These are phyloP conservation scores for Cryphonectria radicalis DNA, from an alignment of 2,329 filamentous ascomycete species.

Conservation along the genomic window DNA sequence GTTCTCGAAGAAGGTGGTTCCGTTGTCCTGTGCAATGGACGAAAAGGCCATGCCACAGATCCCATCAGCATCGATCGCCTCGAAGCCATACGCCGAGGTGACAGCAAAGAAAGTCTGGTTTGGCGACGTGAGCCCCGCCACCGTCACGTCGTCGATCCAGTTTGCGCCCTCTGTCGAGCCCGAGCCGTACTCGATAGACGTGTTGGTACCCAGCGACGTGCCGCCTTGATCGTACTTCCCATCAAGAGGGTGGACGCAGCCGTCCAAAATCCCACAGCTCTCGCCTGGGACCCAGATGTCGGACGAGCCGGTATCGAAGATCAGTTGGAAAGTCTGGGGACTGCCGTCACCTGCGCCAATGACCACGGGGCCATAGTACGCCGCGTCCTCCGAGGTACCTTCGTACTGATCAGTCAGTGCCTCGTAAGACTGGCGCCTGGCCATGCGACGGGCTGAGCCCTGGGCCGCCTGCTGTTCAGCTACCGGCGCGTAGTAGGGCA, in stretches of 20 bases:
- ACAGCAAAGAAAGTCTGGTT: conserved; percentile 21
- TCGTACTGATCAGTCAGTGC: conserved; percentile 18
- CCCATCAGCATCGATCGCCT: conserved; percentile 17
- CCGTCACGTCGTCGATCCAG: conserved; percentile 22
- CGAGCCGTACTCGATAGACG: conserved; percentile 18
- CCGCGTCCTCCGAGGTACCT: conserved; percentile 14
- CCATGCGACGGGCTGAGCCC: conserved; percentile 8
- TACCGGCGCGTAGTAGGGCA: conserved; percentile 22
- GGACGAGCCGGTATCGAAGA: conserved; percentile 19
- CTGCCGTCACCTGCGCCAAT: conserved; percentile 14
- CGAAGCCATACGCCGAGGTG: conserved; percentile 13
- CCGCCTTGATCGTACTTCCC: conserved; percentile 19
- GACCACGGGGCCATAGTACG: conserved; percentile 16
- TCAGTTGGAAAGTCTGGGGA: conserved; percentile 22
- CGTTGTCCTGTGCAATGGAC: conserved; percentile 22
- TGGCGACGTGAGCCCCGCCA: conserved; percentile 20
- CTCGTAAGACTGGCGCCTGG: conserved; percentile 18
- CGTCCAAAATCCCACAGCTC: not conserved
- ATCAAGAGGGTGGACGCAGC: conserved; percentile 11
- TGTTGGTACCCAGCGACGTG: conserved; percentile 14
- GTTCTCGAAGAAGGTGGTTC: conserved; percentile 21
- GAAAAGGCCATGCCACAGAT: conserved; percentile 22
- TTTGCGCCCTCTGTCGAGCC: conserved; percentile 20
- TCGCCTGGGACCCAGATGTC: conserved; percentile 18
- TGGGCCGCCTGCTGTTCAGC: conserved; percentile 17